Base-by-base conservation (phyloP, 2,329 filamentous ascomycete genomes). In the Ceratocystis albifundus region DNA sequence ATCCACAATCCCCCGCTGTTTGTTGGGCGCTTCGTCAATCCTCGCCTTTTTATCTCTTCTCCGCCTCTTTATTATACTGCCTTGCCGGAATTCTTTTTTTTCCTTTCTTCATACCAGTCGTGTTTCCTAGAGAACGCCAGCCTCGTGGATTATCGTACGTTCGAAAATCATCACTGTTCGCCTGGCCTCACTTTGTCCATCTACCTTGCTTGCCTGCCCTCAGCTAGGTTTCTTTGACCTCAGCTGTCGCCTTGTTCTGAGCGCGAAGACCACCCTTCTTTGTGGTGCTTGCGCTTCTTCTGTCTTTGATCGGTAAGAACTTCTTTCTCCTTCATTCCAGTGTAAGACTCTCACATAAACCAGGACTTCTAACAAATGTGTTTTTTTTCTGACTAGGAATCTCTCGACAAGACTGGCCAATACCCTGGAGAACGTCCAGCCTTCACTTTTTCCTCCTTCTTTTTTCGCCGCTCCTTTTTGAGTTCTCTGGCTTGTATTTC, bases 401-500 rank as follows among this genome's bases (percentile, higher is more conserved):
- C 25, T 20, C 17, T 41, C 10, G 2, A 41, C 36, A 12, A 41
- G 55, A 32, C 55, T 32, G 32, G 6, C 20, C 17, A 32, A 8
- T n/a, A 30, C 28, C 25, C 45, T 30, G 45, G 45, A 22, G 8
- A 62, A 48, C 61, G n/a, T 44, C 41, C 62, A 50, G 32, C 36
- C 62, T 66, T 25, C 36, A 63, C 36, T 32, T 66, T 45, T 59
- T 61, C 45, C 30, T 62, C 41, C 62, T 57, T 30, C n/a, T 64
- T 44, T 66, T 66, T 66, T 20, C 20, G 7, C 20, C 55, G 22
- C 55, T 68, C 59, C 36, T 63, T 66, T 68, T 63, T 64, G 46
- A n/a, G 28, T 44, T 63, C 59, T 61, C 66, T 63, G 30, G 28
- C 41, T 69, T 68, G 25, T 30, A 15, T 30, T 46, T 65, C 36